Percentiles rank a stretch among this genome's conserved stretches.
These are phyloP conservation scores for Nicotiana undulata DNA, from an alignment of 257 asterid species.

Conservation along the genomic window DNA sequence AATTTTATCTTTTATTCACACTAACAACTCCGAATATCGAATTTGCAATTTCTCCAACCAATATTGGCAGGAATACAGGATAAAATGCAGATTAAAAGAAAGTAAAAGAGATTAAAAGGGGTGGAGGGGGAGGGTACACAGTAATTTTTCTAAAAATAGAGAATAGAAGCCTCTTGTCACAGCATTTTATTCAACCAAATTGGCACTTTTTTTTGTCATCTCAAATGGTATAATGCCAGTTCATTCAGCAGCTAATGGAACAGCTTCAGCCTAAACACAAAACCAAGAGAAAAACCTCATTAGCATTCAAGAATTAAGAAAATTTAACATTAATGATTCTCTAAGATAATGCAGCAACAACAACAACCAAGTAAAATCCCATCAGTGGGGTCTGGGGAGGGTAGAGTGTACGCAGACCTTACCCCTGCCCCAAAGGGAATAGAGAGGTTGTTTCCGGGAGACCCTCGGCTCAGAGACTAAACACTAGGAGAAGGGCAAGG, in stretches of 20 bases:
- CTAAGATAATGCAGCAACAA: too few species aligned
- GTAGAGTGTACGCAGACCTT: too few species aligned
- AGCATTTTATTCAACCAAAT: neutral
- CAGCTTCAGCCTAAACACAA: slow-evolving; percentile 65
- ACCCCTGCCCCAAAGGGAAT: too few species aligned
- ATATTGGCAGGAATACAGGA: neutral
- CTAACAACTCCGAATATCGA: neutral
- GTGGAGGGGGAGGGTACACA: neutral
- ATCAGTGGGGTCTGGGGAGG: too few species aligned
- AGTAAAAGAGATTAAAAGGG: neutral
- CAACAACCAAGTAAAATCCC: too few species aligned
- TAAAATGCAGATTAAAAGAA: neutral
- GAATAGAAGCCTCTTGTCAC: neutral
- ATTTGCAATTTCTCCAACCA: neutral
- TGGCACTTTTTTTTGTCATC: neutral
- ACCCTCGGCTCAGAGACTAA: too few species aligned
- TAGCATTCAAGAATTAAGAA: neutral
- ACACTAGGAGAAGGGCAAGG: neutral
- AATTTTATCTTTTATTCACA: neutral
- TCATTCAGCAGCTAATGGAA: slow-evolving; percentile 69
- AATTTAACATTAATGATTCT: neutral
- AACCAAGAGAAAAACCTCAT: neutral
- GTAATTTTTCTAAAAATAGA: neutral
- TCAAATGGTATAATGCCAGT: neutral
- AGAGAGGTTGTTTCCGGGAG: too few species aligned